Percentiles rank a stretch among this genome's conserved stretches.
Conservation (phyloP, 495 filamentous ascomycete genomes). For the Physcia stellaris region DNA sequence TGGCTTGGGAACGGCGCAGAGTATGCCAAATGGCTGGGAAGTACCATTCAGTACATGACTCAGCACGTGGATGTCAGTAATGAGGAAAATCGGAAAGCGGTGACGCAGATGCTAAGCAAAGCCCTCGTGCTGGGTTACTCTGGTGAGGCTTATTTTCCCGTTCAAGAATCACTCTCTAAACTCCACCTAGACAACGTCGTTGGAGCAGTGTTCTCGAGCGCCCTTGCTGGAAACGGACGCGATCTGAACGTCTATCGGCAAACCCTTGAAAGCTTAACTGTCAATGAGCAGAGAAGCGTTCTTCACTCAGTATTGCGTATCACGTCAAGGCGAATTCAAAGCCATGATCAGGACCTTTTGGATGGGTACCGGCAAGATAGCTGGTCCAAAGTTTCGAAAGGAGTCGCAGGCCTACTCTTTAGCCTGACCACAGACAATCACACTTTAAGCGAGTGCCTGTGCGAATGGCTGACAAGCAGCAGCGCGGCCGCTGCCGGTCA, state of each 20-base stretch:
- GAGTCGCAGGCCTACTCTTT: constrained; percentile 29
- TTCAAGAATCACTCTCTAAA: constrained; percentile 11
- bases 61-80: constrained; percentile 23
- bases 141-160: constrained; percentile 32
- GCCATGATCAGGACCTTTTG: constrained; percentile 7
- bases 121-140: constrained; percentile 59
- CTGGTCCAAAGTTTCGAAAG: constrained; percentile 15
- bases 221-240: constrained; percentile 29
- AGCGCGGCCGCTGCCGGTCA: constrained; percentile 54
- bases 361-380: neutral
- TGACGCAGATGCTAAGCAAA: constrained; percentile 48
- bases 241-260: constrained; percentile 20
- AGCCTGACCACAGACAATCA: constrained; percentile 22
- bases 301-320: constrained; percentile 44
- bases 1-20: constrained; percentile 56
- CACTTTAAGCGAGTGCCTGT: constrained; percentile 35
- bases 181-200: constrained; percentile 39
- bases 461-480: constrained; percentile 54
- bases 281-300: constrained; percentile 43
- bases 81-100: constrained; percentile 35
- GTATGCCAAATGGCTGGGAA: constrained; percentile 67
- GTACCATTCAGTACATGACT: constrained; percentile 43
- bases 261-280: constrained; percentile 35
- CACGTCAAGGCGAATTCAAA: constrained; percentile 41
- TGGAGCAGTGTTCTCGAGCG: constrained; percentile 29